Evolutionary conservation across 1,284 basidiomycete genomes (phyloP).

Genomic region (Albatrellus sp.): DNA sequence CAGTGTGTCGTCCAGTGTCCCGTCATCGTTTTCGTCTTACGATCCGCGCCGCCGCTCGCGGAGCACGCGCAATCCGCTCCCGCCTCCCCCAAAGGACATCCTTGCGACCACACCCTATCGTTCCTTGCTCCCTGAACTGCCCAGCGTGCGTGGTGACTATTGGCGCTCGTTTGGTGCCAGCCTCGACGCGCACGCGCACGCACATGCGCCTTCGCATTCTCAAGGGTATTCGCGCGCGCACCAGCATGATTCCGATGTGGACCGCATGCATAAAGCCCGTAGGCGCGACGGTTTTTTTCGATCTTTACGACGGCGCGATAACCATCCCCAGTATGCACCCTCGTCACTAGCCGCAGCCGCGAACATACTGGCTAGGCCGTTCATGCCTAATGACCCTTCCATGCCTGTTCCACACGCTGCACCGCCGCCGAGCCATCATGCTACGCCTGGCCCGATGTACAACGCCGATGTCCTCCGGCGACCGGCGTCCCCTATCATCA

Average conservation of each 20-base stretch:
- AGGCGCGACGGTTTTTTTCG: neutral
- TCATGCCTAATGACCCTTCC: neutral
- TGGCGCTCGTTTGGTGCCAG: constrained; percentile 19
- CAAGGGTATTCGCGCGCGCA: neutral
- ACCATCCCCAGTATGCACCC: neutral
- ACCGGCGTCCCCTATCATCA: neutral
- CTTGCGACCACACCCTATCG: constrained; percentile 36
- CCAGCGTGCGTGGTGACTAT: constrained; percentile 22
- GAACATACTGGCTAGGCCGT: neutral
- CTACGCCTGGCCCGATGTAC: neutral
- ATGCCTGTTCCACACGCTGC: constrained; percentile 4
- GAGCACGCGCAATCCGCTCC: constrained; percentile 32
- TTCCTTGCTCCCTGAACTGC: constrained; percentile 31
- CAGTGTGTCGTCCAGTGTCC: neutral
- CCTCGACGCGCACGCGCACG: neutral
- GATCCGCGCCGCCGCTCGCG: constrained; percentile 3
- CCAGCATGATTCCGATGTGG: neutral
- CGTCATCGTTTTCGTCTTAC: constrained; percentile 4
- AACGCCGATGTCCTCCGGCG: no score
- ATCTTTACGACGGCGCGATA: neutral
- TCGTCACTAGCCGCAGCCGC: neutral
- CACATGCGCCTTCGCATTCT: neutral
- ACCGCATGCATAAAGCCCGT: neutral
- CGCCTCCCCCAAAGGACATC: constrained; percentile 34
- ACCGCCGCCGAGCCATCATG: neutral